These are phyloP conservation scores for Lizonia empirigonia DNA, from an alignment of 2,329 filamentous ascomycete species.

Conservation along the genomic window DNA sequence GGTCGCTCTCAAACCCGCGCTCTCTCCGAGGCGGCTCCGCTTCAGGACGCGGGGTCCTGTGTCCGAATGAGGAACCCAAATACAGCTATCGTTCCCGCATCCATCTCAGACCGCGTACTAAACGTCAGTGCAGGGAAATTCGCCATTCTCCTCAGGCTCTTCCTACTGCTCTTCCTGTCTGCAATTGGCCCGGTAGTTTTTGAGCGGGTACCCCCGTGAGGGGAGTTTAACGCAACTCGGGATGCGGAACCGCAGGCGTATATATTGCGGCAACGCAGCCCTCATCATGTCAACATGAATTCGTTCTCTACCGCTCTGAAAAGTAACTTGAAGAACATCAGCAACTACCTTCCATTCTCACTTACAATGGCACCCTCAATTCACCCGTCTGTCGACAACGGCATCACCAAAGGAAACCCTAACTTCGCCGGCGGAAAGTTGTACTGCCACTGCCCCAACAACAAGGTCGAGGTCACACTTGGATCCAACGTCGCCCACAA, in stretches of 20 bases:
- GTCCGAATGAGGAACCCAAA: constrained; percentile 10
- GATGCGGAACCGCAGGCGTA: constrained; percentile 21
- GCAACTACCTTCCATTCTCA: background rate
- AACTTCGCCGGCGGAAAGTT: constrained; percentile 66
- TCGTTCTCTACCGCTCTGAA: background rate
- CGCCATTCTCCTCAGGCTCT: constrained; percentile 7
- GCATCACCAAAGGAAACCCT: constrained; percentile 61
- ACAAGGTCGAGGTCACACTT: constrained; percentile 64
- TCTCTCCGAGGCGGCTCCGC: constrained; percentile 10
- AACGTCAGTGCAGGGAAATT: background rate
- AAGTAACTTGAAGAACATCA: constrained; percentile 17
- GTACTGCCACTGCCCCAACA: constrained; percentile 62
- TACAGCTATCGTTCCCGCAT: constrained; percentile 9
- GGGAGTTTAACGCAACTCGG: constrained; percentile 4
- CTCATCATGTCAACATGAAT: background rate
- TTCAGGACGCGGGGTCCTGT: constrained; percentile 12
- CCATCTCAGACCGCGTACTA: background rate
- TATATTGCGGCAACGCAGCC: constrained; percentile 7
- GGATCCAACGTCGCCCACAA: constrained; percentile 67
- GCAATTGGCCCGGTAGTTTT: background rate
- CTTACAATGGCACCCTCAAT: constrained; percentile 51
- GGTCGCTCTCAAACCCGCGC: constrained; percentile 2
- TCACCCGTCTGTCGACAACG: constrained; percentile 68
- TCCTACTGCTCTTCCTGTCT: background rate
- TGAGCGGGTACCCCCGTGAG: constrained; percentile 6